Evolutionary conservation across 2,329 filamentous ascomycete species (phyloP).

Genomic region (Phialemonium atrogriseum): DNA sequence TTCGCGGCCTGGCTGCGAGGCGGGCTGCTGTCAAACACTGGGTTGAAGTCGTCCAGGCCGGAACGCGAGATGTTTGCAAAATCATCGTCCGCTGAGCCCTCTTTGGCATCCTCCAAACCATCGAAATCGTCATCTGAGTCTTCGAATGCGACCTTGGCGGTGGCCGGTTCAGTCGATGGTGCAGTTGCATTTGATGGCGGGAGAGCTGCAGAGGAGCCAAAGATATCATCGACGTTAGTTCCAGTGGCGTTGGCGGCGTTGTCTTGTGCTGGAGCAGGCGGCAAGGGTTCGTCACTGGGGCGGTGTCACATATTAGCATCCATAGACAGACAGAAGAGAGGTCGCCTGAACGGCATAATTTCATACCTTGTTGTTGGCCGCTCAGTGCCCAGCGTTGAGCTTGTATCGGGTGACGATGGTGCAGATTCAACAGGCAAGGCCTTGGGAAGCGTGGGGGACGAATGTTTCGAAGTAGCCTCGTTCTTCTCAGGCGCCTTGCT

Average conservation of each 20-base stretch:
- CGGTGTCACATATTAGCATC: conserved; percentile 11
- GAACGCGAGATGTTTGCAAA: conserved; percentile 67
- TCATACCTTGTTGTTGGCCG: conserved; percentile 1
- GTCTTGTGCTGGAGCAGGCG: conserved; percentile 3
- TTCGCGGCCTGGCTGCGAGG: conserved; percentile 38
- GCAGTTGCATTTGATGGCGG: conserved; percentile 17
- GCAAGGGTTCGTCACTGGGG: conserved; percentile 7
- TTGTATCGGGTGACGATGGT: not conserved
- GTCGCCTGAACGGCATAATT: too few species aligned
- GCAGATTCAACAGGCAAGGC: conserved; percentile 7
- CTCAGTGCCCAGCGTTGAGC: not conserved
- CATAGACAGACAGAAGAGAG: not conserved
- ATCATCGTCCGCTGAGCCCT: conserved; percentile 70
- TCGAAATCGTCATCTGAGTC: conserved; percentile 76
- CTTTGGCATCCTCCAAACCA: conserved; percentile 75
- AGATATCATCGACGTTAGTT: conserved; percentile 28
- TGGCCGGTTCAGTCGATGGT: conserved; percentile 22
- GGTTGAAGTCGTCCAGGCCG: conserved; percentile 69
- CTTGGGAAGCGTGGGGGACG: conserved; percentile 15
- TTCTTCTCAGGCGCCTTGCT: conserved; percentile 21
- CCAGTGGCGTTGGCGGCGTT: conserved; percentile 11
- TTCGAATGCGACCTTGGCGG: conserved; percentile 53
- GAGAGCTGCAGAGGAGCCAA: conserved; percentile 23
- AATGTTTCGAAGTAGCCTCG: conserved; percentile 16
- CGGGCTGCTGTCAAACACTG: conserved; percentile 67